Percentiles rank a stretch among this genome's conserved stretches.
Evolutionary conservation across 2,329 filamentous ascomycete genomes (phyloP).

Genomic region (Aureobasidium sp.): DNA sequence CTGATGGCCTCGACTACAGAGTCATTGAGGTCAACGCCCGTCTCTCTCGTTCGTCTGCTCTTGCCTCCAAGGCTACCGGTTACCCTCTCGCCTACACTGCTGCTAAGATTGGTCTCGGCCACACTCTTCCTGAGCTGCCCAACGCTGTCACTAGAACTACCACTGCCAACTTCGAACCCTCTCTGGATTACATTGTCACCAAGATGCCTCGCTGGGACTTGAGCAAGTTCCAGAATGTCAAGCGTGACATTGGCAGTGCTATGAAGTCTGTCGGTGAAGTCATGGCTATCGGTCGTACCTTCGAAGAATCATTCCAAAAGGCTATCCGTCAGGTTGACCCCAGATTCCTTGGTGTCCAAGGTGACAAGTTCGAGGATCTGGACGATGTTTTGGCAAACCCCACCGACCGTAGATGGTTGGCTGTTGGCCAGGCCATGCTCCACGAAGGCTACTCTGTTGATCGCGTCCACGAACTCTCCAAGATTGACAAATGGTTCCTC

Average conservation of each 20-base stretch:
- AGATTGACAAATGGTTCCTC: slow-evolving; percentile 99
- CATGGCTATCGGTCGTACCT: slow-evolving; percentile 97
- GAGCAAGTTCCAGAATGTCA: slow-evolving; percentile 98
- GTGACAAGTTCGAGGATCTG: slow-evolving; percentile 86
- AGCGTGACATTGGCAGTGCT: slow-evolving; percentile 90
- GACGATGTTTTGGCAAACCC: slow-evolving; percentile 87
- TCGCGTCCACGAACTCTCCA: slow-evolving; percentile 82
- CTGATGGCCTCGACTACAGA: slow-evolving; percentile 93
- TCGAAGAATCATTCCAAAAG: slow-evolving; percentile 99
- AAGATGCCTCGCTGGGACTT: slow-evolving; percentile 99
- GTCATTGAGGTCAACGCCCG: slow-evolving; percentile 99
- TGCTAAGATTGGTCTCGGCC: slow-evolving; percentile 94
- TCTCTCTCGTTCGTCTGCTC: slow-evolving; percentile 91
- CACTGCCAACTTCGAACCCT: slow-evolving; percentile 97
- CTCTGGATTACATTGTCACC: slow-evolving; percentile 93
- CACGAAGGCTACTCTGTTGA: slow-evolving; percentile 95
- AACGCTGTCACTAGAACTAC: slow-evolving; percentile 99
- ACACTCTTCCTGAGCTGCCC: slow-evolving; percentile 88
- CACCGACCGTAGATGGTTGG: slow-evolving; percentile 93
- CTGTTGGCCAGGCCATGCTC: slow-evolving; percentile 94
- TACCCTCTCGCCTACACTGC: slow-evolving; percentile 97
- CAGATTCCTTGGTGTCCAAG: slow-evolving; percentile 84
- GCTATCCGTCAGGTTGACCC: slow-evolving; percentile 96
- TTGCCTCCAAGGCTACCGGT: slow-evolving; percentile 95
- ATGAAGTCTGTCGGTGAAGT: slow-evolving; percentile 99